phyloP scores from a whole-genome alignment of 140 eudicot species.

The Bidens hawaiensis region DNA sequence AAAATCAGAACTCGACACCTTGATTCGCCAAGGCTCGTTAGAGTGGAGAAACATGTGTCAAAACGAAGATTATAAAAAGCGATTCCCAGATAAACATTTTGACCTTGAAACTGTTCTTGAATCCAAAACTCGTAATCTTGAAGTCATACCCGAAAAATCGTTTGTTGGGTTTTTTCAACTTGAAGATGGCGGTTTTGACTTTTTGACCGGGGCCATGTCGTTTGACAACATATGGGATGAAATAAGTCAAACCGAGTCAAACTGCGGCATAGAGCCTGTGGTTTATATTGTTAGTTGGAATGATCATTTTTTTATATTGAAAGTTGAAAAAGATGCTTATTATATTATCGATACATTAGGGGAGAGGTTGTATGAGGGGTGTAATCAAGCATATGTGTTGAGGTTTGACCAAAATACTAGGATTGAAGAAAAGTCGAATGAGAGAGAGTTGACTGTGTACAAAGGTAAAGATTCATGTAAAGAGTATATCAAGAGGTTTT shows the following conservation, averaged over 20 bases:
- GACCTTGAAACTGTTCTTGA: constrained; percentile 75
- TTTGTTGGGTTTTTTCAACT: constrained; percentile 70
- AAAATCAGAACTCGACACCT: constrained; percentile 68
- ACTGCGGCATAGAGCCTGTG: constrained; percentile 28
- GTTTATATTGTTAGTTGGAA: constrained; percentile 72
- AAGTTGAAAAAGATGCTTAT: constrained; percentile 52
- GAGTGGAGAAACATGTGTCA: constrained; percentile 82
- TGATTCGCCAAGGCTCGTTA: constrained; percentile 70
- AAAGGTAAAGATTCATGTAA: constrained; percentile 81
- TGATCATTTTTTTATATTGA: constrained; percentile 63
- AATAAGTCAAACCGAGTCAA: constrained; percentile 32
- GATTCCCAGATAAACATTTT: constrained; percentile 79
- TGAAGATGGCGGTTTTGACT: constrained; percentile 45
- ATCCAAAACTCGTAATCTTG: constrained; percentile 52
- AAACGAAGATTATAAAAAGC: constrained; percentile 37
- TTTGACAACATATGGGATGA: constrained; percentile 76
- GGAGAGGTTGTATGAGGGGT: constrained; percentile 76
- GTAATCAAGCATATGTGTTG: constrained; percentile 60
- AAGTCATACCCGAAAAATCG: constrained; percentile 66
- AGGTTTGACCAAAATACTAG: constrained; percentile 53
- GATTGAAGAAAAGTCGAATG: constrained; percentile 27
- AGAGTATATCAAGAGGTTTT: constrained; percentile 85
- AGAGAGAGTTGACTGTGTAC: constrained; percentile 28
- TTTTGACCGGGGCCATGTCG: constrained; percentile 62
- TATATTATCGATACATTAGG: constrained; percentile 76